Percentiles rank a stretch among this genome's conserved stretches.
Evolutionary conservation across 1,284 basidiomycete species (phyloP).

Genomic region (Cystobasidiaceae sp.): DNA sequence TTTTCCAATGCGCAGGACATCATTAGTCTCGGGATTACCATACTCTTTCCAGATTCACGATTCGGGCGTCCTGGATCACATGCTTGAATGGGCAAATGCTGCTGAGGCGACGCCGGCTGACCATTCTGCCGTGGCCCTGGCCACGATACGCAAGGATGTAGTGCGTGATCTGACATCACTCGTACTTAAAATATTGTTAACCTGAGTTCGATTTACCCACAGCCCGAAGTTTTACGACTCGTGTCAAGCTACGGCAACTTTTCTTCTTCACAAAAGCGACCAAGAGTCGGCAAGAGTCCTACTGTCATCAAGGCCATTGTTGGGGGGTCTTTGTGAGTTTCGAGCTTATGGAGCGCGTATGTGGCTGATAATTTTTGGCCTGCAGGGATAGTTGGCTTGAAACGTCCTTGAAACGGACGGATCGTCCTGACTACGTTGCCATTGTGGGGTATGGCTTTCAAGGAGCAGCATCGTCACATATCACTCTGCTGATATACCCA

Average conservation of each 20-base stretch:
- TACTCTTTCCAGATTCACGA: neutral
- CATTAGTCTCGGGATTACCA: conserved; percentile 4
- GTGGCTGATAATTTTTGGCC: neutral
- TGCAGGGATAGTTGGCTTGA: neutral
- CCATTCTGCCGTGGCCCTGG: conserved; percentile 1
- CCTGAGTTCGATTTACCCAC: neutral
- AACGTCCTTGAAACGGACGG: conserved; percentile 1
- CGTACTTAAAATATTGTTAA: neutral
- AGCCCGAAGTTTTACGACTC: neutral
- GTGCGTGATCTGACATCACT: neutral
- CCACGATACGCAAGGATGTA: conserved; percentile 12
- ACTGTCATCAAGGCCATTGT: conserved; percentile 5
- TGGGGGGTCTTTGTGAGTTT: neutral
- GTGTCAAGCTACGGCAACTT: conserved; percentile 1
- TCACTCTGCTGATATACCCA: neutral
- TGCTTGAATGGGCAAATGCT: conserved; percentile 10
- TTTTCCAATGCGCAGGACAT: neutral
- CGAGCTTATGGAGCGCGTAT: too few relatives aligned
- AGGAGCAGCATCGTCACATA: too few relatives aligned
- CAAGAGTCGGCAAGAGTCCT: neutral
- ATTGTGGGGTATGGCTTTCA: conserved; percentile 10
- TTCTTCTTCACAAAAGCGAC: neutral
- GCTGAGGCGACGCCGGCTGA: conserved; percentile 1
- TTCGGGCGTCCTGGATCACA: neutral
- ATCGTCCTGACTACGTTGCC: neutral